Evolutionary conservation across 768 basidiomycete species (phyloP).

Genomic region (Kwoniella bestiolae): DNA sequence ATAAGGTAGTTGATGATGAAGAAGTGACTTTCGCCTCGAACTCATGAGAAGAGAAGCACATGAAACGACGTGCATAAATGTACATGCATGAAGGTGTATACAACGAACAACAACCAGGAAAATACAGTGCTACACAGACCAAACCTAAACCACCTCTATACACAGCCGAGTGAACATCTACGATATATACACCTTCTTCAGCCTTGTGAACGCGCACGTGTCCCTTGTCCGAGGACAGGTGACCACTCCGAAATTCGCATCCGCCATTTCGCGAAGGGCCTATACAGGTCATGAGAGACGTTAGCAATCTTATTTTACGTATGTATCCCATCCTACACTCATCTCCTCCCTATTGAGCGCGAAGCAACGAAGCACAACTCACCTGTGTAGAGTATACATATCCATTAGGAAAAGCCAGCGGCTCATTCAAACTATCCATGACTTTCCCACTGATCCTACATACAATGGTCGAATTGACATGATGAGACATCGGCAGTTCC

Average conservation of each 20-base stretch:
- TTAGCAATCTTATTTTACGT: neutral
- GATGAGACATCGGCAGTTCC: conserved; percentile 90
- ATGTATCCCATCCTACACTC: neutral
- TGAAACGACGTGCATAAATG: no score
- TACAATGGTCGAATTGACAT: conserved; percentile 93
- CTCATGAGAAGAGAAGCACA: no score
- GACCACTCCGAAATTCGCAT: conserved; percentile 76
- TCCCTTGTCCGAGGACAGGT: conserved; percentile 77
- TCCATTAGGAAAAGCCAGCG: conserved; percentile 88
- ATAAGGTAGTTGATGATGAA: no score
- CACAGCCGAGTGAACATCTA: no score
- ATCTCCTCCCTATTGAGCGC: neutral
- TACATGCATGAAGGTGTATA: no score
- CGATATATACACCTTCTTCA: conserved; percentile 90
- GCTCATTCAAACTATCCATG: conserved; percentile 92
- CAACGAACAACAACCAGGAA: no score
- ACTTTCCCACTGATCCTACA: conserved; percentile 88
- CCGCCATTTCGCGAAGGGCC: conserved; percentile 87
- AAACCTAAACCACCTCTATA: no score
- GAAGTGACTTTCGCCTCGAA: no score
- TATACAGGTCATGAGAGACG: conserved; percentile 50
- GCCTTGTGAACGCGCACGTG: conserved; percentile 66
- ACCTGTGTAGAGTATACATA: conserved; percentile 93
- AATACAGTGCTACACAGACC: no score
- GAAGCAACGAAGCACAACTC: conserved; percentile 43